Evolutionary conservation across 495 filamentous ascomycete genomes (phyloP).

Genomic region (Cladorrhinum samala): DNA sequence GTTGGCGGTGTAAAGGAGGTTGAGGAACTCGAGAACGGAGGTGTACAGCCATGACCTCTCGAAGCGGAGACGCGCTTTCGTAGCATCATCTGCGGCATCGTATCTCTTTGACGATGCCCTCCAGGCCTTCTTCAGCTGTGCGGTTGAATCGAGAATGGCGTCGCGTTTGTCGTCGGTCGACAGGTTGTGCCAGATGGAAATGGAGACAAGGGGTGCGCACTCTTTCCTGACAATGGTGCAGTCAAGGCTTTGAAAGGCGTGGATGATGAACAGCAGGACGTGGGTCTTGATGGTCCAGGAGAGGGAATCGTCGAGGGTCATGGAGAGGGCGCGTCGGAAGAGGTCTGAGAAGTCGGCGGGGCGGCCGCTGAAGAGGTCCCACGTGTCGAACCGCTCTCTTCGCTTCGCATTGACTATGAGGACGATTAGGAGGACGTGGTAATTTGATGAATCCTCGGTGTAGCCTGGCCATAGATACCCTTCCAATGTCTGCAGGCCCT

Average conservation of each 20-base stretch:
- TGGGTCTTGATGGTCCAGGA: constrained; percentile 65
- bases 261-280: constrained; percentile 78
- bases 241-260: constrained; percentile 90
- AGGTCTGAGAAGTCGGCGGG: constrained; percentile 81
- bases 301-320: constrained; percentile 77
- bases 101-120: constrained; percentile 79
- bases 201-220: constrained; percentile 89
- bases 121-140: constrained; percentile 81
- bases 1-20: constrained; percentile 57
- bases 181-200: constrained; percentile 92
- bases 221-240: constrained; percentile 86
- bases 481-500: constrained; percentile 87
- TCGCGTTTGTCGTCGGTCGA: constrained; percentile 63
- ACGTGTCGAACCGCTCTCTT: constrained; percentile 78
- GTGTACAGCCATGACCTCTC: constrained; percentile 93
- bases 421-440: constrained; percentile 79
- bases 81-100: constrained; percentile 75
- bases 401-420: constrained; percentile 83
- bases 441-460: constrained; percentile 79
- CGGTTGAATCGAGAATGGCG: constrained; percentile 58
- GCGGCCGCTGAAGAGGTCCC: constrained; percentile 73
- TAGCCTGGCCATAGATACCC: constrained; percentile 93
- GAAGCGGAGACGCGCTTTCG: constrained; percentile 75
- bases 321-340: constrained; percentile 83
- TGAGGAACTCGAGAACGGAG: constrained; percentile 76